These are phyloP conservation scores for Ophiostoma australiae DNA, from an alignment of 2,329 filamentous ascomycete species.

Conservation along the genomic window DNA sequence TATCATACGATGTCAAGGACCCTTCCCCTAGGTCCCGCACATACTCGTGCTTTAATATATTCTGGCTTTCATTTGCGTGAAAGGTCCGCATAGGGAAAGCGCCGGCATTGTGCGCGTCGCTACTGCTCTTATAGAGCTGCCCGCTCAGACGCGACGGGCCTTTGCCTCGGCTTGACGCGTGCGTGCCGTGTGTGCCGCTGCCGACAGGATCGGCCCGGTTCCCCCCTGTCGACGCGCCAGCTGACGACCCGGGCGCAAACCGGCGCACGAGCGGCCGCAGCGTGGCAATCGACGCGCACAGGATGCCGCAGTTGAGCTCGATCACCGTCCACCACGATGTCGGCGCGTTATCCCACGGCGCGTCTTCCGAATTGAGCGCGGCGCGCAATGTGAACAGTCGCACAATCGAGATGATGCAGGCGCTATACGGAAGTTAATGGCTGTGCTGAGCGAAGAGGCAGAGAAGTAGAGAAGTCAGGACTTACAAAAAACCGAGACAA, in stretches of 20 bases:
- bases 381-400: constrained; percentile 43
- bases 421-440: constrained; percentile 24
- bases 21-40: neutral
- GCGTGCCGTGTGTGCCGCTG: neutral
- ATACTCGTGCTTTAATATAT: neutral
- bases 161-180: neutral
- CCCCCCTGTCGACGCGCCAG: neutral
- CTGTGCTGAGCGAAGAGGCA: neutral
- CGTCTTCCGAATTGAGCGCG: constrained; percentile 51
- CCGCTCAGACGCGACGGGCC: neutral
- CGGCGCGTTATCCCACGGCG: constrained; percentile 34
- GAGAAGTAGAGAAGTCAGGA: no score
- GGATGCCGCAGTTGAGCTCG: constrained; percentile 84
- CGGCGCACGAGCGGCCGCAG: constrained; percentile 64
- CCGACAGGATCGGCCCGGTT: neutral
- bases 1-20: neutral
- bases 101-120: neutral
- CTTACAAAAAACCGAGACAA: constrained; percentile 65
- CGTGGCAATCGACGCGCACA: constrained; percentile 83
- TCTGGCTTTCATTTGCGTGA: neutral
- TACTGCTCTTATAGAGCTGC: neutral
- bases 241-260: constrained; percentile 37
- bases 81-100: neutral
- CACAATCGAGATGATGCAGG: constrained; percentile 68
- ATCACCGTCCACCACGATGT: constrained; percentile 72